phyloP scores from a whole-genome alignment of 2,329 filamentous ascomycete genomes.

The Aspergillus sp. region DNA sequence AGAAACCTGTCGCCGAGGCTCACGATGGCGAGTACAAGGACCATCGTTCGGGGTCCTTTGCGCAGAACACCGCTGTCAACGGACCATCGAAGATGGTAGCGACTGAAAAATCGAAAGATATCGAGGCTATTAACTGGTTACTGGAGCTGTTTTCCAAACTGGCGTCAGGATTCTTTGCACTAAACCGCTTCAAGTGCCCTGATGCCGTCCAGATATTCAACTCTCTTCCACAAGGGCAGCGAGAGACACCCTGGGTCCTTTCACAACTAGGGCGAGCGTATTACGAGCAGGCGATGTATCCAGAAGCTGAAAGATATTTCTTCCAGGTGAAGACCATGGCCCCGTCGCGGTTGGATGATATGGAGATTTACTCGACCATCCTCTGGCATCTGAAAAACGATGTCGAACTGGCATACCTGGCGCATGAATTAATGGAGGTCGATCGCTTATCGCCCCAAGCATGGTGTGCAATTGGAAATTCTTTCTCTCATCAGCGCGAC shows the following conservation, averaged over 20 bases:
- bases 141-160: constrained; percentile 75
- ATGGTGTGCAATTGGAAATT: constrained; percentile 93
- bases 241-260: constrained; percentile 88
- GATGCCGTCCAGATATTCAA: constrained; percentile 68
- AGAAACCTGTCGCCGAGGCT: constrained; percentile 52
- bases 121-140: constrained; percentile 67
- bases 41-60: constrained; percentile 27
- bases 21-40: constrained; percentile 65
- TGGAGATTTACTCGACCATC: constrained; percentile 98
- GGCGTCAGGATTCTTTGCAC: constrained; percentile 66
- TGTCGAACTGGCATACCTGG: constrained; percentile 81
- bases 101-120: constrained; percentile 53
- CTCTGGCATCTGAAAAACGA: constrained; percentile 96
- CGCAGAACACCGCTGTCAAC: constrained; percentile 16
- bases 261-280: constrained; percentile 83
- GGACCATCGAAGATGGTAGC: constrained; percentile 22
- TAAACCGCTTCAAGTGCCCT: constrained; percentile 68
- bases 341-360: constrained; percentile 78
- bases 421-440: constrained; percentile 78
- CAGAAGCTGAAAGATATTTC: constrained; percentile 80
- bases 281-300: constrained; percentile 81
- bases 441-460: constrained; percentile 86
- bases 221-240: constrained; percentile 61
- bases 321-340: constrained; percentile 66
- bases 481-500: constrained; percentile 82